These are phyloP conservation scores for Puccinia coronata DNA, from an alignment of 1,284 basidiomycete genomes.

Conservation along the genomic window DNA sequence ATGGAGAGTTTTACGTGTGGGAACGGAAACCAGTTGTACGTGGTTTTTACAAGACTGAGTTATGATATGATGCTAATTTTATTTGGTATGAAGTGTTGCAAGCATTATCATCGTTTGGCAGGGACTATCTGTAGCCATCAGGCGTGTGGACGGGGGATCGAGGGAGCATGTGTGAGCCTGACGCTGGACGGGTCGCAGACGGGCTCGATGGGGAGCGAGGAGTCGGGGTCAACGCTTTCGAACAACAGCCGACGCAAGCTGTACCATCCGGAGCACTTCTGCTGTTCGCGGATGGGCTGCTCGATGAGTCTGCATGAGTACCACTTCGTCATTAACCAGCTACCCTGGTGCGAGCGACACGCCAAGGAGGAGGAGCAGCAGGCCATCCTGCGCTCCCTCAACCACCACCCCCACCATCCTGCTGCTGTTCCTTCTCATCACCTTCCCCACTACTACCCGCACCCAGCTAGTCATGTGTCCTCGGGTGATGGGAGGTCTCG, in stretches of 20 bases:
- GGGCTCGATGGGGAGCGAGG: conserved; percentile 52
- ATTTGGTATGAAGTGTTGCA: conserved; percentile 51
- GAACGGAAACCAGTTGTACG: conserved; percentile 16
- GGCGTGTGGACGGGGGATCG: conserved; percentile 54
- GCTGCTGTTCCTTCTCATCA: not conserved
- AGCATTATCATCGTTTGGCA: conserved; percentile 55
- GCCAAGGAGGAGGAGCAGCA: conserved; percentile 35
- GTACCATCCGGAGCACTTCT: conserved; percentile 56
- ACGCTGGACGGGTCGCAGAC: conserved; percentile 53
- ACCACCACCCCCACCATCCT: too few species aligned
- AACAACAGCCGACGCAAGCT: not conserved
- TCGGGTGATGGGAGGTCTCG: too few species aligned
- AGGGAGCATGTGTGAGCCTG: conserved; percentile 56
- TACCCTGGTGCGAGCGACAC: conserved; percentile 56
- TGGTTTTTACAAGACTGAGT: not conserved
- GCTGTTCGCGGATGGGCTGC: conserved; percentile 53
- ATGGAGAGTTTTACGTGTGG: conserved; percentile 56
- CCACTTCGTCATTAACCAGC: conserved; percentile 54
- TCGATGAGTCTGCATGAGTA: conserved; percentile 53
- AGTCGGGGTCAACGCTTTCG: not conserved
- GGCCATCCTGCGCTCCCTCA: too few species aligned
- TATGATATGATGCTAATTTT: not conserved
- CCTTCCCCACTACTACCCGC: not conserved
- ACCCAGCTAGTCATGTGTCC: too few species aligned
- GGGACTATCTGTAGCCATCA: conserved; percentile 54